These are phyloP conservation scores for Neltuma alba DNA, from an alignment of 306 rosid species.

Conservation along the genomic window DNA sequence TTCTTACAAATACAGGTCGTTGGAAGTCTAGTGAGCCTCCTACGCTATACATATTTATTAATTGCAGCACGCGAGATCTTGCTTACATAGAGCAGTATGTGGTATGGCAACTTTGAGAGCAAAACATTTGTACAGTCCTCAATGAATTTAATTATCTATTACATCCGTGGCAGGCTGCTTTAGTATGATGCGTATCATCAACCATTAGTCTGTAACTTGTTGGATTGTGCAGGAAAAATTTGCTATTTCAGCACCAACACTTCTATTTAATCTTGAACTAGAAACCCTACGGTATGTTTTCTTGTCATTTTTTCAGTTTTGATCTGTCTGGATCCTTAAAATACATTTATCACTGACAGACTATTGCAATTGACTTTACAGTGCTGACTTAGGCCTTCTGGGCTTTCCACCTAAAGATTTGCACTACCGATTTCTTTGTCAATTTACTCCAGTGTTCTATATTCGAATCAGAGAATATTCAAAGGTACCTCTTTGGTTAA, in stretches of 20 bases:
- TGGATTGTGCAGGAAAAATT: slow-evolving; percentile 75
- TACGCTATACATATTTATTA: slow-evolving; percentile 78
- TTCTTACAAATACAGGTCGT: slow-evolving; percentile 68
- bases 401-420: slow-evolving; percentile 92
- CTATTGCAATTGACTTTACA: slow-evolving; percentile 56
- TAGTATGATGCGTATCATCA: slow-evolving; percentile 28
- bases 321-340: slow-evolving; percentile 25
- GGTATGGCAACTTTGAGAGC: slow-evolving; percentile 61
- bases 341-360: slow-evolving; percentile 33
- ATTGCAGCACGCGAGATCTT: slow-evolving; percentile 93
- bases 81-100: slow-evolving; percentile 90
- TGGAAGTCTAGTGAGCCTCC: slow-evolving; percentile 90
- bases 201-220: slow-evolving; percentile 37
- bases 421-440: slow-evolving; percentile 96
- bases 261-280: slow-evolving; percentile 90
- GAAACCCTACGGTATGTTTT: slow-evolving; percentile 80
- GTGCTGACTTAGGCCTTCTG: slow-evolving; percentile 95
- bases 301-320: slow-evolving; percentile 25
- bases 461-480: slow-evolving; percentile 92
- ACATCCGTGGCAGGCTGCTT: slow-evolving; percentile 27
- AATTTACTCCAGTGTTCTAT: slow-evolving; percentile 88
- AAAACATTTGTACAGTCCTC: slow-evolving; percentile 25
- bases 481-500: slow-evolving; percentile 51
- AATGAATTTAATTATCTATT: slow-evolving; percentile 17
- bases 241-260: slow-evolving; percentile 78